A percentile compares a stretch with the other conserved stretches of the same genome.
phyloP scores from a whole-genome alignment of 352 stramenopile genomes.

The Phytophthora cactorum region DNA sequence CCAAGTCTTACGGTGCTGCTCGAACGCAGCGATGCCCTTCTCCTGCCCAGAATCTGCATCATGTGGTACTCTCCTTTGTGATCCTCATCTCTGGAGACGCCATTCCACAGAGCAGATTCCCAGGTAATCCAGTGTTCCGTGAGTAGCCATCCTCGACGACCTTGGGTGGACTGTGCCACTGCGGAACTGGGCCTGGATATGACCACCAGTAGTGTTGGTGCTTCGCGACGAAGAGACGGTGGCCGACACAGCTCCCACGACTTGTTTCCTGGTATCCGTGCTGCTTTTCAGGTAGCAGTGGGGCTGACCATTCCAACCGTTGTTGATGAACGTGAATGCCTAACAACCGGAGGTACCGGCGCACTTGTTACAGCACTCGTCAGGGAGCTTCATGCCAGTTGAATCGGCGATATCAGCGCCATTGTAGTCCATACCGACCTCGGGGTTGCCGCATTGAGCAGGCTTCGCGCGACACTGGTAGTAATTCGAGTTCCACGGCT shows the following conservation, averaged over 20 bases:
- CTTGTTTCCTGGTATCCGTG: slow-evolving; percentile 16
- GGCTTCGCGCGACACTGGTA: slow-evolving; percentile 48
- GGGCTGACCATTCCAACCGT: slow-evolving; percentile 31
- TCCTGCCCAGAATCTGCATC: slow-evolving; percentile 16
- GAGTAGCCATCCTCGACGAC: slow-evolving; percentile 14
- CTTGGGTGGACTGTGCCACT: slow-evolving; percentile 10
- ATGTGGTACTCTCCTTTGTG: slow-evolving; percentile 19
- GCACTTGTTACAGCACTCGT: slow-evolving; percentile 26
- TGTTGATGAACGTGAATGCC: slow-evolving; percentile 42
- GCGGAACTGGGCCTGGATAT: slow-evolving; percentile 23
- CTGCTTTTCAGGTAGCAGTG: slow-evolving; percentile 42
- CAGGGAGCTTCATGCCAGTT: slow-evolving; percentile 14
- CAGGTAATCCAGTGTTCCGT: not conserved
- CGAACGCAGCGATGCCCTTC: slow-evolving; percentile 17
- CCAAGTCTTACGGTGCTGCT: slow-evolving; percentile 20
- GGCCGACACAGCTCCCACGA: not conserved
- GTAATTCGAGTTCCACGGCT: slow-evolving; percentile 51
- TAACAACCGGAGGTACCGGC: slow-evolving; percentile 10
- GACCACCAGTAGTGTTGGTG: not conserved
- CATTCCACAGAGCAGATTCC: not conserved
- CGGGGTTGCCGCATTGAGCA: slow-evolving; percentile 32
- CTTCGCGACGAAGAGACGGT: not conserved
- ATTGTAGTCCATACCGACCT: slow-evolving; percentile 44
- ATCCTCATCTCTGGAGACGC: not conserved
- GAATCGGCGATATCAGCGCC: slow-evolving; percentile 26